Evolutionary conservation across 2,329 filamentous ascomycete genomes (phyloP), one percentile per base, ranked within the genome.

Genomic region (Pseudocercospora pini-densiflorae): DNA sequence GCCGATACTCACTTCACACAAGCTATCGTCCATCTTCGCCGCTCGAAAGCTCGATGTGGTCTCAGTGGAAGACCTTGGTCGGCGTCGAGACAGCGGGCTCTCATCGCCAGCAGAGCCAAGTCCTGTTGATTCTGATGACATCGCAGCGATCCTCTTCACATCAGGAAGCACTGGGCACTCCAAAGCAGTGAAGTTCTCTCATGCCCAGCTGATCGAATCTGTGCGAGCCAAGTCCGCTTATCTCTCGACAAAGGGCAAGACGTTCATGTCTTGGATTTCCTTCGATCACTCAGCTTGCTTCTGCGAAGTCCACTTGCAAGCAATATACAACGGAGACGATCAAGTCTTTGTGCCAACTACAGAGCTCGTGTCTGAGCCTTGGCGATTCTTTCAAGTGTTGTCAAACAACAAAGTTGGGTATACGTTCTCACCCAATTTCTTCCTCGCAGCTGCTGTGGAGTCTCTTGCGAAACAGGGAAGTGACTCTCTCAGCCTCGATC

Each of bases 241-340:
- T 49, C 64, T 69, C 31, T 24, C 49, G 14, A 62, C 64, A 1
- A 19, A 62, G 9, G 60, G 62, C 36, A 63, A 65, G 62, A 66
- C 68, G 1, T 70, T 70, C 58, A 66, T 68, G 65, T 68, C 68
- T 19, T 70, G 68, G 68, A 54, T 68, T 31, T 69, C 79, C 0
- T 74, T 87, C 7, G 85, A 88, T 66, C 86, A 88, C 64, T 84
- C 87, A 9, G 86, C 82, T 0, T 81, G 76, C 65, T 74, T 89
- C 2, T 76, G 79, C 1, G 83, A 88, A 60, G 81, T 84, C 16
- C 86, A 88, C 68, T 71, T 88, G 0, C 81, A 81, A 14, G 83
- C 85, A 0, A 71, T 86, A 54, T 76, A 66, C 29, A 67, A 79
- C 1, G 78, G 78, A 6, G 74, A 76, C 0, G 74, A 80, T 53